Conservation (phyloP, 768 basidiomycete genomes). For the Cystobasidium tubakii region DNA sequence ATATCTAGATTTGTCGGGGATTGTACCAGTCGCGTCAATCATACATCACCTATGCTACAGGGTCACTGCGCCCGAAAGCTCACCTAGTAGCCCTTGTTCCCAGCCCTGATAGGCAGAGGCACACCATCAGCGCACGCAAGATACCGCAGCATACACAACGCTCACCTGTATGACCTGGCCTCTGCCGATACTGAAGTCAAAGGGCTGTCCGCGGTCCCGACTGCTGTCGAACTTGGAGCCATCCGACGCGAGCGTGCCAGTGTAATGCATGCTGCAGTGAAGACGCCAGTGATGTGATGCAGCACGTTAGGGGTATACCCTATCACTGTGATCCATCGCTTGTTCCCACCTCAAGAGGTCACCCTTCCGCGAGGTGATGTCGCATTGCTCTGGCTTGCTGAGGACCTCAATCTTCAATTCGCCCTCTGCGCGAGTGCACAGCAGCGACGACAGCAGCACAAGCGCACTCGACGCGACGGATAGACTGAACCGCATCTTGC, state of each 20-base stretch:
- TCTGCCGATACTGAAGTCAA: constrained; percentile 49
- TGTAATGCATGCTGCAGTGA: constrained; percentile 44
- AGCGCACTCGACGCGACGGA: not conserved
- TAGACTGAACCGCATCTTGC: not conserved
- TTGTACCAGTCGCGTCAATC: not conserved
- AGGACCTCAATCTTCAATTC: constrained; percentile 31
- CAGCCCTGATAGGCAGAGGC: constrained; percentile 46
- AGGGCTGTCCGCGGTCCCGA: constrained; percentile 49
- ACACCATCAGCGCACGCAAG: not conserved
- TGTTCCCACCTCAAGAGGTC: constrained; percentile 35
- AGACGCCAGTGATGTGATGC: not conserved
- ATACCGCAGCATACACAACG: not conserved
- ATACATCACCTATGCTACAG: not conserved
- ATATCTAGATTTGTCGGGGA: constrained; percentile 44
- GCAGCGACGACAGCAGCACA: constrained; percentile 4
- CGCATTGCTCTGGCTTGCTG: constrained; percentile 39
- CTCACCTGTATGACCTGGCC: constrained; percentile 31
- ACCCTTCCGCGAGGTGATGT: constrained; percentile 33
- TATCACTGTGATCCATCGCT: too few relatives aligned
- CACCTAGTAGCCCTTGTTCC: constrained; percentile 48
- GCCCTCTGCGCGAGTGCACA: not conserved
- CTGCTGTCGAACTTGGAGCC: constrained; percentile 51
- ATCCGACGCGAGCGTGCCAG: constrained; percentile 48
- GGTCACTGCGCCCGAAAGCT: not conserved
- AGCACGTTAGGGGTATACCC: too few relatives aligned